Base-by-base conservation (phyloP, 257 asterid genomes). In the Ilex asprella region DNA sequence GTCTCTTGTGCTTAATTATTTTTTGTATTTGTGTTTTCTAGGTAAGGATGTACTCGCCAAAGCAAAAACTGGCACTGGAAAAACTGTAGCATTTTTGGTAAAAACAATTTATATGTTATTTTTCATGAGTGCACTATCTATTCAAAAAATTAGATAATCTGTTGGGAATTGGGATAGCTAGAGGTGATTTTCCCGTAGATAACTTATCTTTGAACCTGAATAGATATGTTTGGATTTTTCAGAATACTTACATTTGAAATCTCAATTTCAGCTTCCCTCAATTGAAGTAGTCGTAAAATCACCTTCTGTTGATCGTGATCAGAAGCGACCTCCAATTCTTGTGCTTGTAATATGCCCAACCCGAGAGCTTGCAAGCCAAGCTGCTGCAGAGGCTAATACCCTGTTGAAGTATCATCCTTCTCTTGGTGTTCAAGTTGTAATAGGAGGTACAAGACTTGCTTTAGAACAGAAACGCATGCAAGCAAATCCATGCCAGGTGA, bases 11-110 rank as follows among this genome's bases (percentile, higher is more conserved):
- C 5, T 35, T 35, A 8, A 35, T 35, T 35, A 35, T 8, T 35
- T 35, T 8, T 35, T 35, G 41, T 35, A 35, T 3, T 35, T 35
- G 41, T 35, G 41, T 4, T 35, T 35, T 35, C 41, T 49, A 49
- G 54, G 54, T 49, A 49, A 49, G 54, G 54, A 49, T 49, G 54
- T 49, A 4, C 54, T 92, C 70, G 99, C 97, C 83, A 92, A 92
- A 81, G 99, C 99, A 77, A 92, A 59, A 80, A 92, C 99, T 67
- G 99, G 99, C 79, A 92, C 99, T 1, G 97, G 99, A 65, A 92
- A 92, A 76, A 92, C 99, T 14, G 96, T 92, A 59, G 97, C 99
- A 31, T 93, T 89, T 81, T 73, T 93, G 96, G 98, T 91, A 86
- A 79, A 58, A 15, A 50, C 52, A 49, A 61, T 65, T 47, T 16